Percentiles rank a stretch among this genome's conserved stretches.
Conservation (phyloP, 2,329 filamentous ascomycete species). For the Dendryphion nanum region DNA sequence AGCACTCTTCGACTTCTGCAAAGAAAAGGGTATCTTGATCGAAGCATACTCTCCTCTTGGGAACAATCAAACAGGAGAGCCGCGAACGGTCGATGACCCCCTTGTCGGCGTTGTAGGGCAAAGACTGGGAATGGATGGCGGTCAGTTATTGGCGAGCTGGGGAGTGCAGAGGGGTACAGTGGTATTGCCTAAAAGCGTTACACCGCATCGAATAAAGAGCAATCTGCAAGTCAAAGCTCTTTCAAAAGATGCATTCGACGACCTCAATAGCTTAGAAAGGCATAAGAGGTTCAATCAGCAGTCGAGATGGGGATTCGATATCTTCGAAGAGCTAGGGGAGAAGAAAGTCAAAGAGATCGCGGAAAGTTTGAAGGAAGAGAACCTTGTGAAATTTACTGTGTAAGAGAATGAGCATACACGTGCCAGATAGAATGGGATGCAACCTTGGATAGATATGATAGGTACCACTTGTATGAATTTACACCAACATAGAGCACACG, state of each 20-base stretch:
- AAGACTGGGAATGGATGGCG: slow-evolving; percentile 61
- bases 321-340: slow-evolving; percentile 23
- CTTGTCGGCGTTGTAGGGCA: slow-evolving; percentile 15
- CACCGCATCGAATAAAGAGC: slow-evolving; percentile 56
- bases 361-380: no score
- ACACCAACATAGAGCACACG: no score
- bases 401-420: no score
- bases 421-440: no score
- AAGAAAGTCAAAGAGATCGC: slow-evolving; percentile 11
- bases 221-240: slow-evolving; percentile 57
- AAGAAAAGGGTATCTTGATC: slow-evolving; percentile 8
- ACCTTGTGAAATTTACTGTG: no score
- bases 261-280: slow-evolving; percentile 51
- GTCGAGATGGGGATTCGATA: slow-evolving; percentile 24
- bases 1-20: slow-evolving; percentile 7
- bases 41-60: slow-evolving; percentile 12
- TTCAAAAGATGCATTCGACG: slow-evolving; percentile 66
- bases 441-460: no score
- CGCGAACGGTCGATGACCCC: slow-evolving; percentile 50
- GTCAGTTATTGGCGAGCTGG: slow-evolving; percentile 77
- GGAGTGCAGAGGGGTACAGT: slow-evolving; percentile 77
- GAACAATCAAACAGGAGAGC: slow-evolving; percentile 58
- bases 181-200: slow-evolving; percentile 82
- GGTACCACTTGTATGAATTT: no score
- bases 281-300: slow-evolving; percentile 25